Conservation (phyloP, 441 rosid species). For the Eutrema salsugineum region DNA sequence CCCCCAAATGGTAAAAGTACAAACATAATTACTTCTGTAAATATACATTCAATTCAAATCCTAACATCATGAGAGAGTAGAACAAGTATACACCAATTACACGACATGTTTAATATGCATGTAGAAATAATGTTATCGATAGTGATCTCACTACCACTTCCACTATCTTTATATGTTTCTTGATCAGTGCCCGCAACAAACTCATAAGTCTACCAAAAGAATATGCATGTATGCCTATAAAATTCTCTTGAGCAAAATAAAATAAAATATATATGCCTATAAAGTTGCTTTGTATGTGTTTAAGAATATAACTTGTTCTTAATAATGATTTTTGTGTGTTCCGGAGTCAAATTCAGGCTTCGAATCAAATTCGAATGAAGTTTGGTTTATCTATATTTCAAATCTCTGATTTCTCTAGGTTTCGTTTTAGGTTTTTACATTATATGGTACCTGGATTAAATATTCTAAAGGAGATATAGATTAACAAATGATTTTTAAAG, state of each 20-base stretch:
- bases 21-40: too few relatives aligned
- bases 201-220: slow-evolving; percentile 7
- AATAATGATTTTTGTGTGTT: background rate
- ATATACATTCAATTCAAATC: slow-evolving; percentile 16
- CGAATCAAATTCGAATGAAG: background rate
- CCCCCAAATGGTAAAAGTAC: too few relatives aligned
- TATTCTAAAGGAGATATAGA: background rate
- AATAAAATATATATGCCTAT: background rate
- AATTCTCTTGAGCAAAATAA: too few relatives aligned
- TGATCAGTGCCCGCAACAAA: slow-evolving; percentile 7
- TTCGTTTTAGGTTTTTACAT: background rate
- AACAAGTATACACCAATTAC: slow-evolving; percentile 4
- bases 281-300: background rate
- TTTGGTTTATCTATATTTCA: background rate
- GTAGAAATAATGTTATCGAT: slow-evolving; percentile 26
- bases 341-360: background rate
- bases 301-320: background rate
- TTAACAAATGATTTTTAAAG: background rate
- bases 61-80: slow-evolving; percentile 28
- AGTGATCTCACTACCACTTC: slow-evolving; percentile 37
- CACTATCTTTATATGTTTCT: slow-evolving; percentile 28
- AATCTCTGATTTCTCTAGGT: background rate
- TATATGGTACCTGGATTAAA: background rate
- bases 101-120: background rate
- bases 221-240: background rate